Conservation (phyloP, 148 eudicot genomes). For the Rhododendron ovatum region DNA sequence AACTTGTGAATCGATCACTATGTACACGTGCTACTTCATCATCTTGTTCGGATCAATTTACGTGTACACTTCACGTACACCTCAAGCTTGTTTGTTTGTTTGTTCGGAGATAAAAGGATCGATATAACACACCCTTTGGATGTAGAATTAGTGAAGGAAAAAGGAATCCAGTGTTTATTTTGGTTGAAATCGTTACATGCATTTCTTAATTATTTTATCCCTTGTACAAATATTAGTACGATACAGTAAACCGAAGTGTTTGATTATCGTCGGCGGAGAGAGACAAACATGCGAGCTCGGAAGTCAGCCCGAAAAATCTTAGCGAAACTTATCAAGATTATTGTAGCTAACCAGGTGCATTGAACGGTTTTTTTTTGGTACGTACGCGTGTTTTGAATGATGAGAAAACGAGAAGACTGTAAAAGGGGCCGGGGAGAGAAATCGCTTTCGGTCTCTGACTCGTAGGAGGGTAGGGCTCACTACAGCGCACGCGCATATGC, state of each 20-base stretch:
- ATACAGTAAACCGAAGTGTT: too few relatives aligned
- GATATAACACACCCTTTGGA: too few relatives aligned
- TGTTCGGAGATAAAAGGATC: not conserved
- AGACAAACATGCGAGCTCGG: too few relatives aligned
- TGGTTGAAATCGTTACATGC: not conserved
- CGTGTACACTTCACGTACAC: not conserved
- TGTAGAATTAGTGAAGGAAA: not conserved
- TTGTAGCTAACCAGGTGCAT: not conserved
- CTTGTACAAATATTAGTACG: too few relatives aligned
- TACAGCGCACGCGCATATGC: constrained; percentile 20
- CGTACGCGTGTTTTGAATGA: constrained; percentile 16
- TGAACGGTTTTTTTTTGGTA: not conserved
- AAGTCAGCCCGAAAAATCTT: too few relatives aligned
- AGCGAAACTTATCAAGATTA: too few relatives aligned
- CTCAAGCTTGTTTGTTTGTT: not conserved
- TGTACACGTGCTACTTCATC: not conserved
- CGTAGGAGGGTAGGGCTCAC: constrained; percentile 10
- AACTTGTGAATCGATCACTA: not conserved
- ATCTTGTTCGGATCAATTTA: not conserved
- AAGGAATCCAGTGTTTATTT: not conserved
- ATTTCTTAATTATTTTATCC: too few relatives aligned
- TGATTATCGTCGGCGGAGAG: too few relatives aligned
- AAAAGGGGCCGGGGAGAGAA: not conserved
- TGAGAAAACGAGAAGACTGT: constrained; percentile 12
- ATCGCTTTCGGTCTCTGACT: constrained; percentile 26